Conservation (phyloP, 208 protist genomes). For the Paratrypanosoma confusum region DNA sequence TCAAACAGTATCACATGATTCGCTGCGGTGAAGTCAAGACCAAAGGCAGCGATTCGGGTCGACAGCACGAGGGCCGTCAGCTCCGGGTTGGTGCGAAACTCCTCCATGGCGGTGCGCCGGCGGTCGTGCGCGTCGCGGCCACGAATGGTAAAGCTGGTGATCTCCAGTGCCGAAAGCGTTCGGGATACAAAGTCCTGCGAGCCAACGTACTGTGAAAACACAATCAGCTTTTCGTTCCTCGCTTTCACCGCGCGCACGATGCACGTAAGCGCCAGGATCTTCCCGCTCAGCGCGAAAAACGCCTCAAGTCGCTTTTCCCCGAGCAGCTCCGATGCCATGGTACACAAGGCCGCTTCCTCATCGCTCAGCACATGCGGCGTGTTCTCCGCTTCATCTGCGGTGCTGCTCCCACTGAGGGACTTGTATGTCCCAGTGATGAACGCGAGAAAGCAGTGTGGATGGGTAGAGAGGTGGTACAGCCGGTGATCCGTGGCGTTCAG, state of each 20-base stretch:
- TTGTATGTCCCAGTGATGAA: constrained; percentile 48
- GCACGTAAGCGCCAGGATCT: constrained; percentile 51
- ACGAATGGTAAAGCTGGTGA: constrained; percentile 47
- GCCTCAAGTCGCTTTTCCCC: constrained; percentile 22
- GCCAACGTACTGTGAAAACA: constrained; percentile 83
- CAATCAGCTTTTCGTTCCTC: constrained; percentile 59
- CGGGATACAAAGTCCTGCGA: constrained; percentile 71
- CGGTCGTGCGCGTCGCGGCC: constrained; percentile 54
- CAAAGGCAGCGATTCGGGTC: constrained; percentile 95
- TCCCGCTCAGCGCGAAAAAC: constrained; percentile 64
- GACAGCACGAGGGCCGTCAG: constrained; percentile 87
- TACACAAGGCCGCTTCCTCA: constrained; percentile 17
- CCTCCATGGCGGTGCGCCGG: constrained; percentile 33
- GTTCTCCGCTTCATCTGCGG: constrained; percentile 1
- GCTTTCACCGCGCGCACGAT: constrained; percentile 37
- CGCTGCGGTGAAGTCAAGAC: constrained; percentile 97
- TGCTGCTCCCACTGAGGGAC: constrained; percentile 19
- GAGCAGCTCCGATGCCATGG: constrained; percentile 33
- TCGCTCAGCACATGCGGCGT: constrained; percentile 14
- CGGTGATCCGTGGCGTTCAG: constrained; percentile 54
- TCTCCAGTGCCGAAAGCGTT: constrained; percentile 35
- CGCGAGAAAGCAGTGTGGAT: constrained; percentile 72
- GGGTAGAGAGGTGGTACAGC: constrained; percentile 62
- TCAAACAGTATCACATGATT: constrained; percentile 99
- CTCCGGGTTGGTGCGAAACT: constrained; percentile 42